phyloP scores from a whole-genome alignment of 2,329 filamentous ascomycete genomes.

The Neobulgaria alba region DNA sequence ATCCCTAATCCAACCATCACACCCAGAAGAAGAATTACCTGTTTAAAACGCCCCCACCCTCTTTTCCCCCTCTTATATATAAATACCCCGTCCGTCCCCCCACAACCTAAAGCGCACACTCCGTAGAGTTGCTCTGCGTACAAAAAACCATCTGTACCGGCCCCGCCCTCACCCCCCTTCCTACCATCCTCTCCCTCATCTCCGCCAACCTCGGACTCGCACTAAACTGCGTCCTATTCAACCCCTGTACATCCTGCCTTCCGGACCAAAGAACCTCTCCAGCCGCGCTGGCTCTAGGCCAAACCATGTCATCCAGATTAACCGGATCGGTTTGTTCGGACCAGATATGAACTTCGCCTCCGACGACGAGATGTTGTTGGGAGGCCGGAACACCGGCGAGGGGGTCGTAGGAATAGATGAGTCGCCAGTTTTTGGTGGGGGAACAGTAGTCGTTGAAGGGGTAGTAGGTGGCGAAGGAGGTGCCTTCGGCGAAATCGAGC shows the following conservation, averaged over 20 bases:
- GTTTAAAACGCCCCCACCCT: too few species aligned
- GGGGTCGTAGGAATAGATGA: slow-evolving; percentile 76
- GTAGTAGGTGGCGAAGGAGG: slow-evolving; percentile 43
- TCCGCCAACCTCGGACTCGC: slow-evolving; percentile 63
- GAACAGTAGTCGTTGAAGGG: slow-evolving; percentile 77
- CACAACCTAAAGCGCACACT: slow-evolving; percentile 30
- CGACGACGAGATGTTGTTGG: slow-evolving; percentile 60
- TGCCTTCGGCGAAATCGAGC: slow-evolving; percentile 59
- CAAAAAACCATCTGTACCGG: slow-evolving; percentile 69
- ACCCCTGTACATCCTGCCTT: slow-evolving; percentile 51
- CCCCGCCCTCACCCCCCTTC: slow-evolving; percentile 53
- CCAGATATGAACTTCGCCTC: slow-evolving; percentile 79
- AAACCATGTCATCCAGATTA: slow-evolving; percentile 69
- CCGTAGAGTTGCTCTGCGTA: slow-evolving; percentile 49
- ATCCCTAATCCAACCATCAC: too few species aligned
- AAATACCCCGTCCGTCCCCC: too few species aligned
- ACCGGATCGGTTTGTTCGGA: slow-evolving; percentile 67
- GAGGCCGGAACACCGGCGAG: slow-evolving; percentile 51
- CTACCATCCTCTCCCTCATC: slow-evolving; percentile 68
- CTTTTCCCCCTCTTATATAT: too few species aligned
- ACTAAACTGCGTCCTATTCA: slow-evolving; percentile 63
- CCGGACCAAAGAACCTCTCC: slow-evolving; percentile 79
- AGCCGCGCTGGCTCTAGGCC: slow-evolving; percentile 67
- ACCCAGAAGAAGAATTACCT: too few species aligned
- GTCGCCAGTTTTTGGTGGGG: slow-evolving; percentile 72